A percentile compares a stretch with the other conserved stretches of the same genome.
Conservation (phyloP, 2,329 filamentous ascomycete genomes). For the Colletotrichum phormii region DNA sequence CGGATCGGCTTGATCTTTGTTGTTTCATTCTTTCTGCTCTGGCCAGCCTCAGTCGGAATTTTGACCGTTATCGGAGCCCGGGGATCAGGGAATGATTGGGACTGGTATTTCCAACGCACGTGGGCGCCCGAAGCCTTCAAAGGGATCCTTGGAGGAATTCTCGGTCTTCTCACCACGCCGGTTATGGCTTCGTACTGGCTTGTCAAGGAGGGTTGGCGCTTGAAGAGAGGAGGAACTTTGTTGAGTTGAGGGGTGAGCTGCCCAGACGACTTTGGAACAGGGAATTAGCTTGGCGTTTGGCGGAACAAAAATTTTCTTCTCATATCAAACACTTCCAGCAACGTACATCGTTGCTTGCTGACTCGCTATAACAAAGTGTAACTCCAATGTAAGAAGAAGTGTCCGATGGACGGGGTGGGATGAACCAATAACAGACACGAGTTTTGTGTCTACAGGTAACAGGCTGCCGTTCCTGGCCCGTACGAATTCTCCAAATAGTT, state of each 20-base stretch:
- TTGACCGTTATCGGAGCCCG: slow-evolving; percentile 52
- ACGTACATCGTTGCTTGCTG: accelerated
- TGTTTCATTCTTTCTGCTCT: slow-evolving; percentile 55
- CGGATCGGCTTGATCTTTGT: slow-evolving; percentile 51
- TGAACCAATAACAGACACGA: background rate
- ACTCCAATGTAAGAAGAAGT: background rate
- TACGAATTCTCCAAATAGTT: accelerated
- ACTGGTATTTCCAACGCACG: slow-evolving; percentile 54
- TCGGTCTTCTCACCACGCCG: slow-evolving; percentile 60
- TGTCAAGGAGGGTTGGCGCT: slow-evolving; percentile 59
- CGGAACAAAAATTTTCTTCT: background rate
- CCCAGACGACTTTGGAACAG: background rate
- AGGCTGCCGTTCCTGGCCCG: background rate
- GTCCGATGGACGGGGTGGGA: no score
- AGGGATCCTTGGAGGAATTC: slow-evolving; percentile 57
- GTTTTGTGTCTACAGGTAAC: accelerated
- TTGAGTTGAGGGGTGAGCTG: background rate
- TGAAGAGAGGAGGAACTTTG: background rate
- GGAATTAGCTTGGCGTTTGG: background rate
- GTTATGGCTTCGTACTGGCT: slow-evolving; percentile 63
- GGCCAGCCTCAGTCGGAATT: slow-evolving; percentile 56
- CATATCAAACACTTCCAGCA: background rate
- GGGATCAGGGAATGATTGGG: slow-evolving; percentile 45
- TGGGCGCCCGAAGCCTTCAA: slow-evolving; percentile 65
- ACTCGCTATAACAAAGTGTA: background rate